Evolutionary conservation across 768 basidiomycete genomes (phyloP), one percentile per base, ranked within the genome.

Genomic region (Macrocybe gigantea): DNA sequence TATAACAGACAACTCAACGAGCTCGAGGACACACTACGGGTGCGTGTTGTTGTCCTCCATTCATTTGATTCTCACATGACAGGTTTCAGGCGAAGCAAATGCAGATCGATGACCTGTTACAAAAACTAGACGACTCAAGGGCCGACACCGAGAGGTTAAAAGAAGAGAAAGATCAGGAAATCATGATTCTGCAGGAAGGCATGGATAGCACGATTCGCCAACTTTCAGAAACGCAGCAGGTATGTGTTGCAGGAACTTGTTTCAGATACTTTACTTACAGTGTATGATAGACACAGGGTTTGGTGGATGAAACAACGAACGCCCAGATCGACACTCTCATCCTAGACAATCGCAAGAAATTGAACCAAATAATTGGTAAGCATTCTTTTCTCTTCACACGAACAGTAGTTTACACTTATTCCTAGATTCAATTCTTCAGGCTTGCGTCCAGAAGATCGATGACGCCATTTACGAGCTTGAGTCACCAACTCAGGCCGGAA

Each of bases 281-380:
- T 46, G 53, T 41, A 56, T 47, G 33, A 12, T 58, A 95, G 93
- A 85, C 74, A 51, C 88, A 91, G 69, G 87, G 85, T 43, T 70
- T 94, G 33, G 78, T 82, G 22, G 92, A 93, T 56, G 87, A 90
- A 55, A 92, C 94, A 0, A 93, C 90, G 50, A 90, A 91, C 61
- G 88, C 92, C n/a, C 93, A 98, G 64, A 93, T 99, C 57, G 95
- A 98, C 63, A 95, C 85, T 2, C 78, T 99, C 57, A 94, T 99
- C 52, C 74, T 99, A 47, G 96, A 99, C 61, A 88, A 95, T 63
- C 82, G 93, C 63, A 98, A 98, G 76, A 95, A 98, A 68, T 74
- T 99, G 55, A 98, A 99, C 66, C 80, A 92, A 57, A 94, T 99
- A 61, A 98, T 99, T 59, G 90, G 91, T 90, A 50, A 46, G 59